phyloP scores from a whole-genome alignment of 345 rosid species.

The Salix dunnii region DNA sequence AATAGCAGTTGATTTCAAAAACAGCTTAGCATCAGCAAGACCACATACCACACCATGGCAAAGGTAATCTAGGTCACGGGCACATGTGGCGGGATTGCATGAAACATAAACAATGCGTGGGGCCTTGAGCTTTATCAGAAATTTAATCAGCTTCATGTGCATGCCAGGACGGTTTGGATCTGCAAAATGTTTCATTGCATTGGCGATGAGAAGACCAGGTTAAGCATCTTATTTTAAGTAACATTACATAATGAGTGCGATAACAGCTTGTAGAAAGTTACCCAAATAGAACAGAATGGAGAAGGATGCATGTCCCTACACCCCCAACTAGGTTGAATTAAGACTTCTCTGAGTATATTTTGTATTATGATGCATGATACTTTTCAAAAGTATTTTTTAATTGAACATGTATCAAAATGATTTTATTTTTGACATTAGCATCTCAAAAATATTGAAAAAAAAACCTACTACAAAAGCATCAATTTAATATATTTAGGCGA shows the following conservation, averaged over 20 bases:
- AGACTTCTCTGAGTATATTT: not conserved
- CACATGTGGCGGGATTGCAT: slow-evolving; percentile 91
- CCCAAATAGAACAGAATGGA: not conserved
- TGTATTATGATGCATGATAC: no score
- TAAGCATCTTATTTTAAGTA: not conserved
- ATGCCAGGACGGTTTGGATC: slow-evolving; percentile 97
- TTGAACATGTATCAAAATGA: no score
- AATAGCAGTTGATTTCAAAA: not conserved
- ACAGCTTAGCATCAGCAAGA: not conserved
- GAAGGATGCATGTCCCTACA: not conserved
- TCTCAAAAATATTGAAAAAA: no score
- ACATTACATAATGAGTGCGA: not conserved
- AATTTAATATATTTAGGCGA: no score
- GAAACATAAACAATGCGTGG: slow-evolving; percentile 79
- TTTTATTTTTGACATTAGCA: no score
- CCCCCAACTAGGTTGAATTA: not conserved
- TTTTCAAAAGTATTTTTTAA: no score
- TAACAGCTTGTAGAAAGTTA: not conserved
- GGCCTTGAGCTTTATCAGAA: slow-evolving; percentile 71
- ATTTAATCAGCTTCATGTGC: slow-evolving; percentile 92
- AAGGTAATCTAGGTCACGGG: slow-evolving; percentile 91
- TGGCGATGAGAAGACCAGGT: not conserved
- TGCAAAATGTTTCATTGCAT: slow-evolving; percentile 31
- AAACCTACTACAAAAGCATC: no score
- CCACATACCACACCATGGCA: slow-evolving; percentile 77